Base-by-base conservation (phyloP, 208 protist genomes). In the Crithidia expoeki region DNA sequence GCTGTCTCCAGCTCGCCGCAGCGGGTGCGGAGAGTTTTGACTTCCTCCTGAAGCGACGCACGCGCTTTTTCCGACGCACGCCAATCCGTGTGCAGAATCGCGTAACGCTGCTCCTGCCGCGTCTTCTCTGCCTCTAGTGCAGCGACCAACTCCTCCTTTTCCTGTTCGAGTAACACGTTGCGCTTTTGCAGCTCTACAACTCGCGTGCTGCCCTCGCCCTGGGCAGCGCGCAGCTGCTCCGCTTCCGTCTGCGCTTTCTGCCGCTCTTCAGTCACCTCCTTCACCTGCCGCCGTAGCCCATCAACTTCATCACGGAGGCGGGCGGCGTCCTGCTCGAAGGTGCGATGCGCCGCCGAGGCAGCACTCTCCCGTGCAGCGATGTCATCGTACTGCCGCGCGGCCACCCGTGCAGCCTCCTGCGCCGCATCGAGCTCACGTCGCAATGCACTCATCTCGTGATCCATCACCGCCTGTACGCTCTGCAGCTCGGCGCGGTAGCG, bases 11-110 rank as follows among this genome's bases (percentile, higher is more conserved):
- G 25, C 42, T 89, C 86, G 19, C 67, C 61, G 19, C 80, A 58
- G 34, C 81, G 83, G 28, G 77, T 46, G 34, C 83, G 82, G 58
- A 88, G 58, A 28, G 33, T 50, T 46, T 81, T 82, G 6, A 90
- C 46, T 55, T 90, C 84, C 46, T 93, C 86, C 42, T 90, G 84
- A 49, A 91, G 44, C n/a, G 49, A 64, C 21, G 56, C 72, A 16
- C 81, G 79, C 9, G 67, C 79, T 63, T 78, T 76, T 62, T 89
- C 89, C 17, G 76, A 27, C 19, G 73, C 56, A 34, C 62, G 67
- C 79, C 79, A 88, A 38, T 92, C 80, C 42, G 68, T 38, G 51
- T 88, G 67, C 49, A 83, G 56, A 21, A 68, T 40, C 33, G 68
- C 30, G 42, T 76, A 81, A 47, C 81, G 74, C 65, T 78, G 60